A percentile compares a stretch with the other conserved stretches of the same genome.
These are phyloP conservation scores for Xylaria polymorpha DNA, from an alignment of 2,329 filamentous ascomycete genomes.

Conservation along the genomic window DNA sequence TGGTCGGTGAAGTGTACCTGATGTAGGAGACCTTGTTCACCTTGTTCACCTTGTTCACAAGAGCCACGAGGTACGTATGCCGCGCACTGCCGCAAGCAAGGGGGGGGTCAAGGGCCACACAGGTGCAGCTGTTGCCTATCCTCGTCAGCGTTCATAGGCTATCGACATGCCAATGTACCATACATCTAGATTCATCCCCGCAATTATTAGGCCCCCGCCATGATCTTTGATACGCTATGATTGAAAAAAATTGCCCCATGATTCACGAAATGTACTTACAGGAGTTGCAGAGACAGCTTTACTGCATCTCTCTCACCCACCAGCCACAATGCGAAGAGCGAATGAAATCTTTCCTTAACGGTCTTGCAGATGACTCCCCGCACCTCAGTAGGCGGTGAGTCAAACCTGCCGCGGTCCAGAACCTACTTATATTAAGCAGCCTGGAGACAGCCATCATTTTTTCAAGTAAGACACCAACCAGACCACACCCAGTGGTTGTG, in stretches of 20 bases:
- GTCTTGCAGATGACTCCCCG: slow-evolving; percentile 3
- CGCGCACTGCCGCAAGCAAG: slow-evolving; percentile 4
- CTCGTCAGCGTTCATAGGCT: slow-evolving; percentile 13
- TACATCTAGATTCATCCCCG: slow-evolving; percentile 6
- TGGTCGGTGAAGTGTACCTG: slow-evolving; percentile 9
- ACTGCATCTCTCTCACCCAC: background rate
- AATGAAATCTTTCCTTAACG: slow-evolving; percentile 12
- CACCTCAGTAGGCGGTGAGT: slow-evolving; percentile 7
- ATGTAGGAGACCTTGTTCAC: slow-evolving; percentile 8
- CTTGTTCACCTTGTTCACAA: background rate
- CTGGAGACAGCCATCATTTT: background rate
- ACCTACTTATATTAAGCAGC: too few species aligned
- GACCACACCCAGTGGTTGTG: background rate
- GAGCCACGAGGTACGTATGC: background rate
- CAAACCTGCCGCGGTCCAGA: background rate
- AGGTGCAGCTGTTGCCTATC: slow-evolving; percentile 20
- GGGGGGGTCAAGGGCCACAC: background rate
- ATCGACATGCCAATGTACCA: background rate
- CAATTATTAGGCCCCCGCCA: slow-evolving; percentile 4
- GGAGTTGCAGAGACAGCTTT: background rate
- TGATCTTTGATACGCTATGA: background rate
- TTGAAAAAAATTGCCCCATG: background rate
- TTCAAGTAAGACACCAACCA: background rate
- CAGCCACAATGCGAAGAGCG: background rate
- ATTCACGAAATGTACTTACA: background rate